phyloP scores from a whole-genome alignment of 805 yeast genomes.

The Teunomyces tritomae region DNA sequence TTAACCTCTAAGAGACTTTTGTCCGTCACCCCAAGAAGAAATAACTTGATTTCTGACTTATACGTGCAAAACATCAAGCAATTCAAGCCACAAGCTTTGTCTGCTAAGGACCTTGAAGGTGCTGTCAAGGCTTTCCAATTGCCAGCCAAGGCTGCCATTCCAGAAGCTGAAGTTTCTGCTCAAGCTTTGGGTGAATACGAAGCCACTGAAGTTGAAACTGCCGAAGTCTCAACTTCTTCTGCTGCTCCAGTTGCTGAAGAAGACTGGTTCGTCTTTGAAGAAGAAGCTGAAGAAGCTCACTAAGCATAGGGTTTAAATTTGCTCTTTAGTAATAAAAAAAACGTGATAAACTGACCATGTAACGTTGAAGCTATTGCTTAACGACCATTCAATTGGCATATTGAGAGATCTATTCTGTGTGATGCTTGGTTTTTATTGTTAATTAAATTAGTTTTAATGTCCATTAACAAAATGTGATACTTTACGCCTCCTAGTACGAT shows the following conservation, averaged over 20 bases:
- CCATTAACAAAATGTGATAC: too few relatives aligned
- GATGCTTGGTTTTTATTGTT: too few relatives aligned
- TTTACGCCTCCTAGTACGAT: too few relatives aligned
- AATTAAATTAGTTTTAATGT: too few relatives aligned
- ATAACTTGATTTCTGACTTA: conserved; percentile 74
- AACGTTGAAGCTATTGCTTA: not conserved
- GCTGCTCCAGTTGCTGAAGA: conserved; percentile 53
- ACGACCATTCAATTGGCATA: too few relatives aligned
- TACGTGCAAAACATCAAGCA: conserved; percentile 84
- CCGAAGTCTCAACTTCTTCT: conserved; percentile 23
- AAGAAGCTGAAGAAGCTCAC: conserved; percentile 57
- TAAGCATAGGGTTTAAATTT: conserved; percentile 16
- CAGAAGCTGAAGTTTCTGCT: conserved; percentile 67
- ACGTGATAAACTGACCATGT: not conserved
- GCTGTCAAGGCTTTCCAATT: conserved; percentile 79
- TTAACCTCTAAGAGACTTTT: conserved; percentile 39
- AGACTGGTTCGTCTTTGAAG: conserved; percentile 82
- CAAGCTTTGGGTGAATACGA: conserved; percentile 71
- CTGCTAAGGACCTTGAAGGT: conserved; percentile 72
- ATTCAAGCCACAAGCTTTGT: conserved; percentile 79
- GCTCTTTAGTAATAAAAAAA: conserved; percentile 1
- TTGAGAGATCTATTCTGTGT: too few relatives aligned
- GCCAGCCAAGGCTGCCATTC: conserved; percentile 76
- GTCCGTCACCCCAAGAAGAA: conserved; percentile 42
- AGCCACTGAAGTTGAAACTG: conserved; percentile 70